Conservation (phyloP, 2,329 filamentous ascomycete species). For the Fusarium sp. region DNA sequence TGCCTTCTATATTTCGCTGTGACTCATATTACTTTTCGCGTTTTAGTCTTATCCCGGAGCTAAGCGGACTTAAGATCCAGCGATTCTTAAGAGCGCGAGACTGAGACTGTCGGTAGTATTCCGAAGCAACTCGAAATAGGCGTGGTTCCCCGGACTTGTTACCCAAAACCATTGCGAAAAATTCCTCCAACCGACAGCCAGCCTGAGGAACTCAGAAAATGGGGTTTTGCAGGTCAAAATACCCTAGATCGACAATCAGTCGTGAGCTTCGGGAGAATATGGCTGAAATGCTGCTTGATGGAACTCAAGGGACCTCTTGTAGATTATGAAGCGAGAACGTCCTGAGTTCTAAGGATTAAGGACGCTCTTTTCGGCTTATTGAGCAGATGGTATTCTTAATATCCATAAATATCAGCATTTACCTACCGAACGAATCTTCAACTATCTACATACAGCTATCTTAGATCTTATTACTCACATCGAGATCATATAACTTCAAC, state of each 20-base stretch:
- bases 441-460: neutral
- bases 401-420: rapidly evolving
- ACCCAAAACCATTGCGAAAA: rapidly evolving
- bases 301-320: neutral
- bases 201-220: neutral
- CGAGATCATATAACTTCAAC: neutral
- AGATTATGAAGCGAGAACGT: neutral
- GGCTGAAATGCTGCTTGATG: neutral
- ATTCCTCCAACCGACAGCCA: rapidly evolving
- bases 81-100: neutral
- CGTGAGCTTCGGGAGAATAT: neutral
- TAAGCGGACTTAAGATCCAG: neutral
- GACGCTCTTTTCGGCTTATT: neutral
- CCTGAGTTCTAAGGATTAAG: neutral
- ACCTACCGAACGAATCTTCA: neutral
- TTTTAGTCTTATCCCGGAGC: neutral
- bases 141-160: no score
- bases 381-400: neutral
- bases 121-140: neutral
- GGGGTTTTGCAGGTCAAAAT: neutral
- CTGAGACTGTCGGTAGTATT: neutral
- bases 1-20: neutral
- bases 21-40: neutral
- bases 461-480: rapidly evolving
- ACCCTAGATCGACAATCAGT: neutral